These are phyloP conservation scores for Pythium pyrilobum DNA, from an alignment of 352 stramenopile genomes.

Conservation along the genomic window DNA sequence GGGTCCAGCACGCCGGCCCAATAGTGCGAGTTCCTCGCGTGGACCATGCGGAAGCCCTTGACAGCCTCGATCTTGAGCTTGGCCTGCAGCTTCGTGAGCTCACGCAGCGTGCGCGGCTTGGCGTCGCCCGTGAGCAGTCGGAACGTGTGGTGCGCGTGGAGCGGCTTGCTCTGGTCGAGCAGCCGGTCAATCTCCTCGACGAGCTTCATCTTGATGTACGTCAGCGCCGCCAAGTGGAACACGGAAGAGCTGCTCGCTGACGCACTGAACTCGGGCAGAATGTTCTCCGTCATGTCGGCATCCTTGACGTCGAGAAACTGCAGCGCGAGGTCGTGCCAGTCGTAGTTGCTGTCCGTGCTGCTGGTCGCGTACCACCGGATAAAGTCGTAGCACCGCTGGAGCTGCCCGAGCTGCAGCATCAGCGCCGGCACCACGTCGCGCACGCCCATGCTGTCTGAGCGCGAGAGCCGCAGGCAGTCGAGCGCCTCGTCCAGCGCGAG, in stretches of 20 bases:
- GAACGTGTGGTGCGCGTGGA: background rate
- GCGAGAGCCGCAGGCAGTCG: background rate
- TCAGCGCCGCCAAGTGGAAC: background rate
- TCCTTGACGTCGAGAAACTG: conserved; percentile 1
- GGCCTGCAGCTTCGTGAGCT: background rate
- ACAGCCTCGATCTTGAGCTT: background rate
- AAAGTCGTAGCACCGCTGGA: conserved; percentile 11
- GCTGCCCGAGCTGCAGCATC: background rate
- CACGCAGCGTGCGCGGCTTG: background rate
- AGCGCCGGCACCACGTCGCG: conserved; percentile 2
- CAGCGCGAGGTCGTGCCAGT: background rate
- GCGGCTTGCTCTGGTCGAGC: background rate
- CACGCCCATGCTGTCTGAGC: conserved; percentile 1
- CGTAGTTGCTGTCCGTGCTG: background rate
- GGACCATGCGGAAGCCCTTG: background rate
- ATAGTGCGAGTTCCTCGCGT: conserved; percentile 3
- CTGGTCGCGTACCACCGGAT: conserved; percentile 1
- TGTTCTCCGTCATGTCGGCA: conserved; percentile 6
- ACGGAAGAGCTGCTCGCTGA: background rate
- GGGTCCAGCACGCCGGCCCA: background rate
- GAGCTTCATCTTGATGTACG: background rate
- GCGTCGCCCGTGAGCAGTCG: too few relatives aligned
- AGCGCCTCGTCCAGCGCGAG: background rate
- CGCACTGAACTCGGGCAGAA: background rate
- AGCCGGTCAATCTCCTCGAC: too few relatives aligned